Percentiles rank a stretch among this genome's conserved stretches.
Conservation (phyloP, 257 asterid genomes). For the Fraxinus excelsior region DNA sequence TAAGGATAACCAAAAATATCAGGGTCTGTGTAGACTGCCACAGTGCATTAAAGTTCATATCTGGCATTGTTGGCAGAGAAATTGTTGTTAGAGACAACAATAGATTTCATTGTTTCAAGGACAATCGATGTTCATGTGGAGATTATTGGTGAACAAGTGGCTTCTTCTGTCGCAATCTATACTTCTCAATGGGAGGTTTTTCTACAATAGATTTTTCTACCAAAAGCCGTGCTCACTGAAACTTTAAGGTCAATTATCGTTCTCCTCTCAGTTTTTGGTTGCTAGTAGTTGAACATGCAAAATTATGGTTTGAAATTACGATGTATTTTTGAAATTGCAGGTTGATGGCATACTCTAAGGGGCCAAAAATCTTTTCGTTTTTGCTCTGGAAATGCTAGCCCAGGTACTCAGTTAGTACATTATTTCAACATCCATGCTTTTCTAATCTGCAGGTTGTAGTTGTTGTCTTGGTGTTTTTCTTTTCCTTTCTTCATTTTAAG, state of each 20-base stretch:
- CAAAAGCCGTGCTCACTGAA: neutral
- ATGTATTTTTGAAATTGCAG: neutral
- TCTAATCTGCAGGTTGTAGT: neutral
- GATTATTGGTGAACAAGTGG: conserved; percentile 68
- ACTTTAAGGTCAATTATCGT: neutral
- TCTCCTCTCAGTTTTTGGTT: neutral
- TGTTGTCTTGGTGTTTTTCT: neutral
- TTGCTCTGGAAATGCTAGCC: neutral
- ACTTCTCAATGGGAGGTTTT: neutral
- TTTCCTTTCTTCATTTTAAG: neutral
- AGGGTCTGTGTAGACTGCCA: conserved; percentile 93
- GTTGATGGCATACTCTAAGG: neutral
- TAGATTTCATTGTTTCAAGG: conserved; percentile 68
- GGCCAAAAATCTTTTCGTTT: neutral
- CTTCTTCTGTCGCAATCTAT: neutral
- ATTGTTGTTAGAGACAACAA: conserved; percentile 77
- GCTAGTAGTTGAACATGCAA: neutral
- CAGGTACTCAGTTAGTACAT: neutral
- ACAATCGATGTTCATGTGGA: conserved; percentile 69
- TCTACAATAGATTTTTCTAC: neutral
- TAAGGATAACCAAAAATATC: conserved; percentile 79
- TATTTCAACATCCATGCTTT: neutral
- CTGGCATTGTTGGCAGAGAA: conserved; percentile 68
- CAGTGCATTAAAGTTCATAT: conserved; percentile 77
- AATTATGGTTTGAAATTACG: neutral